Evolutionary conservation across 2,329 filamentous ascomycete species (phyloP), one percentile per base, ranked within the genome.

Genomic region (Fusarium nematophilum): DNA sequence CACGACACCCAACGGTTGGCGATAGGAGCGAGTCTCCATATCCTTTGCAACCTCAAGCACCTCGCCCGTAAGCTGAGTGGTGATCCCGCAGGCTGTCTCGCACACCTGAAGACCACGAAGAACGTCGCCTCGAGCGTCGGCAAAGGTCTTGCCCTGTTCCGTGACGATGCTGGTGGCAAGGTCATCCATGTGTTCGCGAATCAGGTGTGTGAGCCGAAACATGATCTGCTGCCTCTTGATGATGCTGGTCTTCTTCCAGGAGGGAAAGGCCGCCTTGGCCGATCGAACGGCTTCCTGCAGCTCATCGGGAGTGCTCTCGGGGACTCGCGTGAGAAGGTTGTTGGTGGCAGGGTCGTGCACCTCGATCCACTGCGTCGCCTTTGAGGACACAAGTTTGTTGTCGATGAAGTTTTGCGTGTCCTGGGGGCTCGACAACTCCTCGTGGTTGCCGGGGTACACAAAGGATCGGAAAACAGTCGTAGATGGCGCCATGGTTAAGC

Each of bases 11-110:
- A 92, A 76, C 52, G 90, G 88, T 78, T 92, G 89, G 63, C 84
- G 82, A 73, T 92, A 92, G 44, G 84, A 87, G 66, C 89, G 80
- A n/a, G 90, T 93, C 78, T 92, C 90, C 90, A 93, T 92, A 69
- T 92, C 90, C 79, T 90, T 91, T n/a, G 89, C 85, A 4, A 93
- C 90, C 77, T 92, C 89, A 4, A 93, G 81, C 27, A 93, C 81
- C 75, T 92, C 89, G 36, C 90, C 90, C 63, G 88, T 89, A 72
- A 92, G 80, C 72, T 91, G 83, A 43, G 89, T 90, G 0, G 90
- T 89, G 54, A 90, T 90, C 34, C 83, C 88, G 67, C 90, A 92
- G 3, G 90, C 86, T 2, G 88, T 89, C 78, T 93, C 90, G 1
- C 90, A 90, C 23, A 92, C 90, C 77, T 92, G 90, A 47, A 92